Evolutionary conservation across 148 eudicot genomes (phyloP), one percentile per base, ranked within the genome.

Genomic region (Chenopodium album): DNA sequence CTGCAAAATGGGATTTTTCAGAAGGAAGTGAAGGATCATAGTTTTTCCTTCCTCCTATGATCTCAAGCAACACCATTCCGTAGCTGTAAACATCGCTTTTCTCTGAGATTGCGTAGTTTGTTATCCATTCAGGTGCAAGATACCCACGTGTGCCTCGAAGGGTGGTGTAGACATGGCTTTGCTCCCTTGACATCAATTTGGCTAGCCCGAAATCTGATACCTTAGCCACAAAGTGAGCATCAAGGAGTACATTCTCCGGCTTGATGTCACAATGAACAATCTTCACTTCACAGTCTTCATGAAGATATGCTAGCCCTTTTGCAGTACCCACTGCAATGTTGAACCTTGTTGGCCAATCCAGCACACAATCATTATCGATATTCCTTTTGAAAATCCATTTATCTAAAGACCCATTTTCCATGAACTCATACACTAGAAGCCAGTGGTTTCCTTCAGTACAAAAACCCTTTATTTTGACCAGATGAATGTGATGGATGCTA

Each of bases 171-270:
- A 92, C 98, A 68, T 90, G 92, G 79, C 99, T 96, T 74, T 96
- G 99, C 83, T 96, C 98, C 63, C 99, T 76, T 0, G 88, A 88
- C 99, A 96, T 96, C 29, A 96, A 87, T 89, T 96, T 96, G 1
- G 99, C 98, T 54, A 96, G 84, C 46, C 99, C 99, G 23, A 96
- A 96, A 84, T 96, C 99, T 1, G 99, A 96, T 11, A 96, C 98
- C 77, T 94, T 96, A 1, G 99, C 98, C 23, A 82, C 87, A 67
- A 88, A 96, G 17, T 92, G 83, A 7, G 87, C 94, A 60, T 96
- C 99, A 5, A 96, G 91, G 14, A 96, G 97, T 64, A 96, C 98
- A 50, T 96, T 96, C 70, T 96, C 99, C 0, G 99, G 99, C 54
- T 96, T 96, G 41, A 96, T 96, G 77, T 96, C 99, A 63, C 99